Evolutionary conservation across 2,329 filamentous ascomycete genomes (phyloP).

Genomic region (Colletotrichum musicola): DNA sequence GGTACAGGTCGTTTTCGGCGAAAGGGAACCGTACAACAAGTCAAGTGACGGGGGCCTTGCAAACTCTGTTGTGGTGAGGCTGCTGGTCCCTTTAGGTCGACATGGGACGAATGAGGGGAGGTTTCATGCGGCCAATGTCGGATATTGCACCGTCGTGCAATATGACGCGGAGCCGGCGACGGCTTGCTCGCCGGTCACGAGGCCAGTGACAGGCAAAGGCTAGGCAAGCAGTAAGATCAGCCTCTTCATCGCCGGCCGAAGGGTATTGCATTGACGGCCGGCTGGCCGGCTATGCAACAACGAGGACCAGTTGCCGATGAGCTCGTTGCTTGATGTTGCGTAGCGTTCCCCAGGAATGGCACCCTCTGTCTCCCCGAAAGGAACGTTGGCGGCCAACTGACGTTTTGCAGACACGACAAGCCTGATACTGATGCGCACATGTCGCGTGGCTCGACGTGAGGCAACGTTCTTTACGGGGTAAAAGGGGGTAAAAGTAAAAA

Average conservation of each 20-base stretch:
- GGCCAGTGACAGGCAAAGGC: neutral
- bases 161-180: conserved; percentile 28
- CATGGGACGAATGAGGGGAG: conserved; percentile 33
- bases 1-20: conserved; percentile 20
- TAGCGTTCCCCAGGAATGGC: no score
- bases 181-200: conserved; percentile 9
- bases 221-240: neutral
- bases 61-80: conserved; percentile 34
- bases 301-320: no score
- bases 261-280: conserved; percentile 4
- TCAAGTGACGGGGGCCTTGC: conserved; percentile 30
- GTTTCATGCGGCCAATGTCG: conserved; percentile 31
- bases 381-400: no score
- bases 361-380: no score
- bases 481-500: no score
- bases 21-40: neutral
- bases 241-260: neutral
- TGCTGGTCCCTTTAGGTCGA: conserved; percentile 8
- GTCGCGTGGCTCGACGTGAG: conserved; percentile 22
- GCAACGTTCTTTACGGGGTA: neutral
- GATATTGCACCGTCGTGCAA: conserved; percentile 21
- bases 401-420: neutral
- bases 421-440: conserved; percentile 22
- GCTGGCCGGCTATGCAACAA: conserved; percentile 12
- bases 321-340: no score